phyloP scores from a whole-genome alignment of 2,329 filamentous ascomycete genomes.

The Clarireedia monteithiana region DNA sequence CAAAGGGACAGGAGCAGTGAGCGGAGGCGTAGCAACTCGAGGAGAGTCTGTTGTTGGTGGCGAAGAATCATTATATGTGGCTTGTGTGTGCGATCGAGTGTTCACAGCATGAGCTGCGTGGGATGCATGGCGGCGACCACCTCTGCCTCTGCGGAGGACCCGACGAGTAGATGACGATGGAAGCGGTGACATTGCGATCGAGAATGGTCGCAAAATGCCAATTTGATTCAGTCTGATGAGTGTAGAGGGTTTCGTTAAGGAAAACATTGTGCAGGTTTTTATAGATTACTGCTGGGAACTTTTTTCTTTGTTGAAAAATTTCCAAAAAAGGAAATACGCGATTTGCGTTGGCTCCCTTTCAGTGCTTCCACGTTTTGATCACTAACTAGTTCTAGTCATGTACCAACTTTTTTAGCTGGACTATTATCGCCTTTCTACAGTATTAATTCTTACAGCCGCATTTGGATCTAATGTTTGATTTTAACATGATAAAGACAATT shows the following conservation, averaged over 20 bases:
- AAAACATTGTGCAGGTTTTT: neutral
- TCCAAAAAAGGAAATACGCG: neutral
- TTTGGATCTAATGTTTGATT: no score
- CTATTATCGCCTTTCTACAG: no score
- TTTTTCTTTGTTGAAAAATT: neutral
- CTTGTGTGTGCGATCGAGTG: slow-evolving; percentile 18
- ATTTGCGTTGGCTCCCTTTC: neutral
- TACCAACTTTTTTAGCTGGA: no score
- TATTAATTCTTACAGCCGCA: no score
- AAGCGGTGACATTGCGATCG: neutral
- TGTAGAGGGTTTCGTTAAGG: neutral
- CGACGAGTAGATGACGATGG: neutral
- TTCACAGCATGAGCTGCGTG: neutral
- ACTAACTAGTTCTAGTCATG: no score
- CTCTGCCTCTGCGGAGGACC: neutral
- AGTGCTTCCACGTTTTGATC: no score
- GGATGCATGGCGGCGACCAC: neutral
- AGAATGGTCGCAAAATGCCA: neutral
- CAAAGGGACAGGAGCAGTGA: slow-evolving; percentile 33
- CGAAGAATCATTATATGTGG: slow-evolving; percentile 13
- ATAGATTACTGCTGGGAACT: neutral
- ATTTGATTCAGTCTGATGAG: neutral
- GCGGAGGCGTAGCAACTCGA: slow-evolving; percentile 30
- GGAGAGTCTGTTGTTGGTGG: slow-evolving; percentile 17
- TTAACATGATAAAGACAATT: no score